Evolutionary conservation across 495 filamentous ascomycete species (phyloP).

Genomic region (Bathelium albidoporum): DNA sequence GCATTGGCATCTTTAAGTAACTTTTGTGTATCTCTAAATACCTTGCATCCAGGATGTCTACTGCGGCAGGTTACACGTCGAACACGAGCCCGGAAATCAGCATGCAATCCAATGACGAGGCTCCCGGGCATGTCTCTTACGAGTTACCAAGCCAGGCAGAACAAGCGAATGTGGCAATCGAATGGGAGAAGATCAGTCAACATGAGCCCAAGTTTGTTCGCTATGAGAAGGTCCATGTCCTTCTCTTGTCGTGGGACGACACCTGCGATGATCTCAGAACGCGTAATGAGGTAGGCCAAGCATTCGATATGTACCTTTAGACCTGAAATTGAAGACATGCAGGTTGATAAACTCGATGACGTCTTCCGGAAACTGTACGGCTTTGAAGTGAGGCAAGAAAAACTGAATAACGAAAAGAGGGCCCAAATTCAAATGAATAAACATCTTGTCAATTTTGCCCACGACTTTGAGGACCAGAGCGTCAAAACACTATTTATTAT

Average conservation of each 20-base stretch:
- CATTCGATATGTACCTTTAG: too few relatives aligned
- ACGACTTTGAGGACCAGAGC: conserved; percentile 2
- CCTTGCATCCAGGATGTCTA: too few relatives aligned
- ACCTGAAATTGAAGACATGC: neutral
- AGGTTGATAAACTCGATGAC: neutral
- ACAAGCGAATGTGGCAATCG: neutral
- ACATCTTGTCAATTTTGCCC: conserved; percentile 12
- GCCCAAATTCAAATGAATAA: neutral
- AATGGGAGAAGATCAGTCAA: neutral
- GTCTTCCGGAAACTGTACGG: neutral
- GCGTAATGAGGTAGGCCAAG: neutral
- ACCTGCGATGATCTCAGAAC: conserved; percentile 1
- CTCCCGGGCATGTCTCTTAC: neutral
- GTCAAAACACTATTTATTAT: conserved; percentile 13
- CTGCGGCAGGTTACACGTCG: neutral
- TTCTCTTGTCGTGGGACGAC: neutral
- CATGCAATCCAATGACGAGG: neutral
- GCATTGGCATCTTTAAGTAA: too few relatives aligned
- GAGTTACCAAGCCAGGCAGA: neutral
- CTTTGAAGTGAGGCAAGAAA: neutral
- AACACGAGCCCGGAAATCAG: neutral
- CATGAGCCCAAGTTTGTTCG: neutral
- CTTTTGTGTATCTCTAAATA: too few relatives aligned
- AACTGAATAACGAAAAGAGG: neutral
- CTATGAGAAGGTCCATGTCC: neutral